Conservation (phyloP, 1,139 yeast genomes). For the Blastobotrys petasosporus region DNA sequence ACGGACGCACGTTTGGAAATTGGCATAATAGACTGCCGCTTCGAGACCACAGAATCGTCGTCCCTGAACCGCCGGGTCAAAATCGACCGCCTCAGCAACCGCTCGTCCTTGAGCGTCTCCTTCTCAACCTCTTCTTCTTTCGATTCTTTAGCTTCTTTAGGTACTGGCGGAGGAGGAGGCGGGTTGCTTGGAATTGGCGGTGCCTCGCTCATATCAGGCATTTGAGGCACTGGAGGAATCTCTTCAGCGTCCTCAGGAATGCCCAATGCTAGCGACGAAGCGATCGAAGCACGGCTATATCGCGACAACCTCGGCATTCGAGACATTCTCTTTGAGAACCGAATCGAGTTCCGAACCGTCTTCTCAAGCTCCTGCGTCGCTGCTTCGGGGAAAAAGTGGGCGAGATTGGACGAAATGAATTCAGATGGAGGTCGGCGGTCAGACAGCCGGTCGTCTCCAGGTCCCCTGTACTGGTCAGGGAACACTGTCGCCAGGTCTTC, state of each 20-base stretch:
- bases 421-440: slow-evolving; percentile 95
- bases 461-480: slow-evolving; percentile 11
- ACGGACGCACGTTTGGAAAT: neutral
- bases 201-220: slow-evolving; percentile 15
- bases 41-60: neutral
- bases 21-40: neutral
- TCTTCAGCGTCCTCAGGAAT: slow-evolving; percentile 27
- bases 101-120: neutral
- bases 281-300: slow-evolving; percentile 30
- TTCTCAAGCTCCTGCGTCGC: slow-evolving; percentile 65
- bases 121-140: neutral
- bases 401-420: slow-evolving; percentile 79
- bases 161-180: neutral
- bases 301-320: slow-evolving; percentile 28
- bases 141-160: neutral
- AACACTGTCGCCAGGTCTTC: slow-evolving; percentile 14
- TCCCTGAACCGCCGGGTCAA: slow-evolving; percentile 2
- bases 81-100: slow-evolving; percentile 5
- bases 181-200: neutral
- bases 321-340: slow-evolving; percentile 63
- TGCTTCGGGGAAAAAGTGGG: slow-evolving; percentile 88
- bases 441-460: slow-evolving; percentile 38
- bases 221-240: slow-evolving; percentile 31
- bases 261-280: slow-evolving; percentile 22
- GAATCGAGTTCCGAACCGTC: slow-evolving; percentile 76